Evolutionary conservation across 2,329 filamentous ascomycete genomes (phyloP), one percentile per base, ranked within the genome.

Genomic region (Trichoderma sp.): DNA sequence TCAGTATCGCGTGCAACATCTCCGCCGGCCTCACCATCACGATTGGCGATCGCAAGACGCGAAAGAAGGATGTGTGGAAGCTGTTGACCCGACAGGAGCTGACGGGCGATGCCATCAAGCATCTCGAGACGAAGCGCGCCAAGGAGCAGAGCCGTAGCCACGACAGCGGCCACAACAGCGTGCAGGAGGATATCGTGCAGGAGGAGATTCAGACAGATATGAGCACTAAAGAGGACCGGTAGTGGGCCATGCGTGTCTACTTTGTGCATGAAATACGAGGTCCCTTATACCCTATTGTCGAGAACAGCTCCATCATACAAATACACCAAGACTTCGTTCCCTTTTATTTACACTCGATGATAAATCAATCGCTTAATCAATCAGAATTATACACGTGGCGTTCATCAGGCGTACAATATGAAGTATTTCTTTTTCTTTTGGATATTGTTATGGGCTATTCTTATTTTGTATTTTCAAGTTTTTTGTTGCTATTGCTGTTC

Each of bases 11-110:
- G 0, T 91, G 89, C 76, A 96, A 96, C 77, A 90, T 93, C 72
- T 87, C 87, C 0, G 93, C 91, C 0, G 93, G 93, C 4, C 80
- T 96, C 1, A 77, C 95, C 31, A 96, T 96, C 76, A 89, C 85
- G 72, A 84, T 93, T 19, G 93, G 93, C 1, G 92, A 95, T 76
- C 86, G 89, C 24, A 87, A 86, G 72, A 94, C 92, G 2, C 84
- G 93, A 62, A 96, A 96, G 85, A 95, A 94, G 86, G 92, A 96
- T 53, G 92, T 96, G 0, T 83, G 94, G 27, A 90, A 94, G 75
- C 86, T 90, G 56, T 87, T 96, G 80, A 88, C 92, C 74, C 83
- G 92, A 35, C 93, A 96, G 76, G 88, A 93, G 72, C 79, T 96
- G 68, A 96, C 93, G 61, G 77, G 83, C 37, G 82, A 87, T 68